Evolutionary conservation across 345 rosid genomes (phyloP).

Genomic region (Noccaea caerulescens): DNA sequence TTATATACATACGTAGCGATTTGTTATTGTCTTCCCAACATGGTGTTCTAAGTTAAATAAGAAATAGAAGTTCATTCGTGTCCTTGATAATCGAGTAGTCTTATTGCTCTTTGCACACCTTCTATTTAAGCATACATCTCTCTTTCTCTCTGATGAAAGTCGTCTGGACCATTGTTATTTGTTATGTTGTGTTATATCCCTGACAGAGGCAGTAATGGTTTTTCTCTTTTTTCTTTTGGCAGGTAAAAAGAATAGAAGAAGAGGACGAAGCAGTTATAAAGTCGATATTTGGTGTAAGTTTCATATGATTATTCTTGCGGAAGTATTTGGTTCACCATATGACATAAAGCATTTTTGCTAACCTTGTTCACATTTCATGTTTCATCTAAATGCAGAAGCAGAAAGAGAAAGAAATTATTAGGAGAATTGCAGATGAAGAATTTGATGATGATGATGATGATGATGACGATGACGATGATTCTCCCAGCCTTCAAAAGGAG

Average conservation of each 20-base stretch:
- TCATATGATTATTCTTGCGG: constrained; percentile 21
- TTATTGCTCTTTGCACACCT: background rate
- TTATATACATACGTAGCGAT: constrained; percentile 1
- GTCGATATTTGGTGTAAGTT: constrained; percentile 62
- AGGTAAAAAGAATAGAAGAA: constrained; percentile 68
- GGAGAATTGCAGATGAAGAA: constrained; percentile 67
- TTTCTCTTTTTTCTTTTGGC: background rate
- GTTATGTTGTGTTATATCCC: background rate
- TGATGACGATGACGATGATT: constrained; percentile 34
- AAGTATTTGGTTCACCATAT: background rate
- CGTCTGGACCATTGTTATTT: background rate
- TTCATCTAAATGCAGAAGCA: constrained; percentile 44
- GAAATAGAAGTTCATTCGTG: background rate
- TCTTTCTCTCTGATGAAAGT: constrained; percentile 22
- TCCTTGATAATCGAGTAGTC: background rate
- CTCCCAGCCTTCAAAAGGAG: constrained; percentile 33
- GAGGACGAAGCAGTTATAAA: constrained; percentile 76
- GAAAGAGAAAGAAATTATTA: constrained; percentile 56
- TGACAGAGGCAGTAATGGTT: background rate
- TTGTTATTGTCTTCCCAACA: background rate
- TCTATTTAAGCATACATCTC: background rate
- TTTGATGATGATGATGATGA: constrained; percentile 56
- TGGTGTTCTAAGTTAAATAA: background rate
- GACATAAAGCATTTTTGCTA: constrained; percentile 13
- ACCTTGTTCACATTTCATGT: constrained; percentile 9